Base-by-base conservation (phyloP, 2,329 filamentous ascomycete species). In the Fusarium cyanostomum region DNA sequence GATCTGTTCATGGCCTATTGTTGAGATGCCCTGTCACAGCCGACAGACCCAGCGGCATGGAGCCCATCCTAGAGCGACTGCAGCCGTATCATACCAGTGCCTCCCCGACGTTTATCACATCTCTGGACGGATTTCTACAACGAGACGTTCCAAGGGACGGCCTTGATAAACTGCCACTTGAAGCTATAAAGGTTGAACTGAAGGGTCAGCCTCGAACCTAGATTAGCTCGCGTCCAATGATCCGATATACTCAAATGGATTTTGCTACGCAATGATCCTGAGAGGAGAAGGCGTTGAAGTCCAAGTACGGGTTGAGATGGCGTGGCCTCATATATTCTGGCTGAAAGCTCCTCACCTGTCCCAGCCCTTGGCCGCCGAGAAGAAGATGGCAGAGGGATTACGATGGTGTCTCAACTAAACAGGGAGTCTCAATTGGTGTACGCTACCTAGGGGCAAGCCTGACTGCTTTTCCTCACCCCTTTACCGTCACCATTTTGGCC, bases 311-410 rank as follows among this genome's bases (percentile, higher is more conserved):
- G 74, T 83, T 3, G 74, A 82, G 26, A 58, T 67, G 51, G 81
- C 81, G 8, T 83, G 78, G 75, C 81, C 82, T 15, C 82, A 84
- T 72, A 84, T 82, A 8, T 84, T 82, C 65, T 84, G 82, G 82
- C 67, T 84, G 55, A 79, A 71, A 77, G 67, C 77, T 16, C 81
- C 79, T 30, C 70, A 77, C 53, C 64, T 82, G 65, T 67, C 75
- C 11, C 71, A 74, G 63, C 78, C 81, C 7, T 63, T 78, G 13
- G 66, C 73, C 61, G 80, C 78, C 8, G 81, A 84, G 44, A 66
- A 62, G 60, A 74, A 73, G 38, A 79, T 82, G 75, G 27, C 82
- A 15, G 62, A 74, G 11, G 81, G 79, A 1, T 52, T 82, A 48
- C 70, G 67, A 21, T 81, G 81, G 81, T 60, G 81, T 60, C 30